A percentile compares a stretch with the other conserved stretches of the same genome.
Evolutionary conservation across 257 asterid genomes (phyloP).

Genomic region (Nicotiana paniculata): DNA sequence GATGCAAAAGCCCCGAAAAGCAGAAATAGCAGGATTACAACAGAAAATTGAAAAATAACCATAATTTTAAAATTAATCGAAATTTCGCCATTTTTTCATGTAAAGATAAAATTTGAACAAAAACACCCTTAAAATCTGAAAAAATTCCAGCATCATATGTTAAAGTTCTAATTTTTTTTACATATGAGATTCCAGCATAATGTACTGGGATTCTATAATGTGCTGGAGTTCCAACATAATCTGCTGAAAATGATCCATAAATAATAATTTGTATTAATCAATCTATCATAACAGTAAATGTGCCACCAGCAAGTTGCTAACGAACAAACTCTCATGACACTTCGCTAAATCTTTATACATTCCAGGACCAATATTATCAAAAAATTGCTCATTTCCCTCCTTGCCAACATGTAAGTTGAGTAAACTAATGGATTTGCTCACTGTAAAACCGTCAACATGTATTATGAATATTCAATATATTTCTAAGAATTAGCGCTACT

Average conservation of each 20-base stretch:
- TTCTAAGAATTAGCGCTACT: neutral
- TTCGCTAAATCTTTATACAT: neutral
- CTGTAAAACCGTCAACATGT: neutral
- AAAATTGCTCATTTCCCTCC: neutral
- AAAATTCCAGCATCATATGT: no score
- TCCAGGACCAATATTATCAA: neutral
- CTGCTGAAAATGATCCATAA: neutral
- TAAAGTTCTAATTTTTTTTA: no score
- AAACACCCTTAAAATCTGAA: no score
- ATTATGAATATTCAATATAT: neutral
- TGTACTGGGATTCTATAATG: no score
- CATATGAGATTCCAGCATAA: no score
- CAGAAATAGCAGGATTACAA: no score
- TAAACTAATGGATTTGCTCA: neutral
- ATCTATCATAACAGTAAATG: neutral
- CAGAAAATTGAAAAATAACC: no score
- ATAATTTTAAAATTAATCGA: no score
- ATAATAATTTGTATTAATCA: neutral
- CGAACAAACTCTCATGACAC: neutral
- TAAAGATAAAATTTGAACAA: no score
- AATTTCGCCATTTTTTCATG: no score
- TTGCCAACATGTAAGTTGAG: neutral
- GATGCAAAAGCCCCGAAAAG: no score
- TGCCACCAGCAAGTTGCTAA: conserved; percentile 1
- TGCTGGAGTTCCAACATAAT: no score